phyloP scores from a whole-genome alignment of 805 yeast species.

The Suhomyces emberorum region DNA sequence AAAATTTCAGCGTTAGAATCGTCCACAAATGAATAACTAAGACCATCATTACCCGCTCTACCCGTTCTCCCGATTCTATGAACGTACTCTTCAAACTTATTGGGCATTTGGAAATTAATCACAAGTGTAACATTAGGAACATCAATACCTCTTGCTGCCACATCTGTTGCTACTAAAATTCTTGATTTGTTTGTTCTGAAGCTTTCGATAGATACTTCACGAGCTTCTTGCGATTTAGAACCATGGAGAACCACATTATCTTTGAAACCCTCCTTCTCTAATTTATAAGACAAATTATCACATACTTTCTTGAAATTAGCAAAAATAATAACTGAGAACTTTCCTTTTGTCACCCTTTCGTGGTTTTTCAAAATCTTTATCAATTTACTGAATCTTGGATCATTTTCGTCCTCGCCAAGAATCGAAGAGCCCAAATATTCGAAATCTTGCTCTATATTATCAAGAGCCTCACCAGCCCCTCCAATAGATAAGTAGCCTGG shows the following conservation, averaged over 20 bases:
- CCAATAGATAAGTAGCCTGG: conserved; percentile 73
- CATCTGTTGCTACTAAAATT: conserved; percentile 85
- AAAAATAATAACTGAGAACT: conserved; percentile 62
- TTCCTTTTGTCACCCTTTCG: conserved; percentile 26
- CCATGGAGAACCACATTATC: conserved; percentile 74
- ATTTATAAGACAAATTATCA: conserved; percentile 56
- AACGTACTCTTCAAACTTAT: conserved; percentile 94
- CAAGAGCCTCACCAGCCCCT: conserved; percentile 59
- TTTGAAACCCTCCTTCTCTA: conserved; percentile 39
- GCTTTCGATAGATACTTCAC: conserved; percentile 71
- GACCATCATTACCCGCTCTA: conserved; percentile 82
- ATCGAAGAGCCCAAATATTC: conserved; percentile 24
- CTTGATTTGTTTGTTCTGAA: conserved; percentile 55
- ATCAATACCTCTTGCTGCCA: conserved; percentile 96
- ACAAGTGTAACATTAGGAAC: conserved; percentile 96
- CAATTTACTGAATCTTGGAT: conserved; percentile 42
- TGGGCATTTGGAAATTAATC: conserved; percentile 91
- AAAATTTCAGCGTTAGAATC: conserved; percentile 53
- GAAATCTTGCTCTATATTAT: conserved; percentile 67
- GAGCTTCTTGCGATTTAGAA: conserved; percentile 75
- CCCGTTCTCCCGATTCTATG: conserved; percentile 98
- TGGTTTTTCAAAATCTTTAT: conserved; percentile 39
- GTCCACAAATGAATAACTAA: conserved; percentile 69
- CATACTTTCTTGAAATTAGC: conserved; percentile 75
- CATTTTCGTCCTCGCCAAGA: conserved; percentile 25